Base-by-base conservation (phyloP, 2,329 filamentous ascomycete genomes). In the Sclerotinia nivalis region DNA sequence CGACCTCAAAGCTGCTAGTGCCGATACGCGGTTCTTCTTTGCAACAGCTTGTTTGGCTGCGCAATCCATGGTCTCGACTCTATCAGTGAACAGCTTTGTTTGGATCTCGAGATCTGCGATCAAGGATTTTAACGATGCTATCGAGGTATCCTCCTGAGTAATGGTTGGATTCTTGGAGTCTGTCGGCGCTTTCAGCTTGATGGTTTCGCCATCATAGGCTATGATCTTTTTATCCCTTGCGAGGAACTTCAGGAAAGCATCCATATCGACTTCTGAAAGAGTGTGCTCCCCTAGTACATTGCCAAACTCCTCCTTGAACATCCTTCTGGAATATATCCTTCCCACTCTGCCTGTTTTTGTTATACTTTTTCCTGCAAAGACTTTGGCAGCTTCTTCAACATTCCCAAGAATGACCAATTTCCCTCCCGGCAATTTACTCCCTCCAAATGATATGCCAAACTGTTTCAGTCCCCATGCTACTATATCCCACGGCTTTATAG, bases 81-180 rank as follows among this genome's bases (percentile, higher is more conserved):
- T 90, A 13, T 82, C 82, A 65, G 85, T 86, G 52, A 98, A 85
- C 0, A 89, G 84, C 10, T 85, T 80, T 22, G 93, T 90, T 71
- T 97, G 88, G 28, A 89, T 86, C 72, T 91, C 89, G 22, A 99
- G 84, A 65, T 91, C 90, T 54, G 87, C 84, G 40, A 93, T 90
- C 15, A 97, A 85, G 37, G 91, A 88, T 76, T 94, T 95, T 13
- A 99, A 86, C 25, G 91, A 91, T 1, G 93, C 93, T 72, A 97
- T 92, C 0, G 92, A 91, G 6, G 84, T 83, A 80, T 99, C 96
- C 75, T 96, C 91, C 70, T 89, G 83, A 0, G 91, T 92, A 73
- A 98, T 90, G 1, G 80, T 77, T 1, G 20, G 56, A 6, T 9
- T 37, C 13, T 77, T 74, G 0, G 75, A 58, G 82, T 80, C 66